Percentiles rank a stretch among this genome's conserved stretches.
phyloP scores from a whole-genome alignment of 2,329 filamentous ascomycete species.

The Grosmannia huntii region DNA sequence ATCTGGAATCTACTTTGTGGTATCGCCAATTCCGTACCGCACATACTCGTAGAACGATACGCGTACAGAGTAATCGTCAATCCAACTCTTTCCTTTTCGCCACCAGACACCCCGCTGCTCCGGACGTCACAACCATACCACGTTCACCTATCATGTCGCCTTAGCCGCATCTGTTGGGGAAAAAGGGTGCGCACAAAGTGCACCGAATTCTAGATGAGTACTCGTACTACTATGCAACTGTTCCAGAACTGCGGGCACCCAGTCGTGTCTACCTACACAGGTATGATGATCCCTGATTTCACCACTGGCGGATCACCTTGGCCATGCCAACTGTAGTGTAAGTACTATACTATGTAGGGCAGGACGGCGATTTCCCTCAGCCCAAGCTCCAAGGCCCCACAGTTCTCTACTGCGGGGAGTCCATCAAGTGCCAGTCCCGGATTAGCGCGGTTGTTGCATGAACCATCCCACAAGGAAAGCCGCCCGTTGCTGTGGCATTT shows the following conservation, averaged over 20 bases:
- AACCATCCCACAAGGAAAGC: not conserved
- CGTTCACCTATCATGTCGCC: not conserved
- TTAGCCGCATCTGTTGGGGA: not conserved
- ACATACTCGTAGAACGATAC: too few relatives aligned
- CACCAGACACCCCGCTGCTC: not conserved
- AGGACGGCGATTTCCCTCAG: not conserved
- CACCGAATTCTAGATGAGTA: not conserved
- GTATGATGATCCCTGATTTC: not conserved
- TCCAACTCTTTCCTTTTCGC: not conserved
- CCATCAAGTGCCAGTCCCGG: not conserved
- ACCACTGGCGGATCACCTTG: not conserved
- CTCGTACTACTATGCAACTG: not conserved
- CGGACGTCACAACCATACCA: not conserved
- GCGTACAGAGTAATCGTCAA: not conserved
- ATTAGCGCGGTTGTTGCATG: not conserved
- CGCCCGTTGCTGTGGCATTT: constrained; percentile 15
- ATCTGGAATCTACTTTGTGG: too few relatives aligned
- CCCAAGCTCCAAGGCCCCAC: not conserved
- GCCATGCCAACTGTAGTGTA: too few relatives aligned
- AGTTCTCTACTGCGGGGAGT: not conserved
- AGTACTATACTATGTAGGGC: too few relatives aligned
- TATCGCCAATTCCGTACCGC: not conserved
- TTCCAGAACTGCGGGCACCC: not conserved
- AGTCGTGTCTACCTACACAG: too few relatives aligned
- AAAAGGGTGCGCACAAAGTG: not conserved